A percentile compares a stretch with the other conserved stretches of the same genome.
Conservation (phyloP, 495 filamentous ascomycete genomes). For the Terfezia claveryi region DNA sequence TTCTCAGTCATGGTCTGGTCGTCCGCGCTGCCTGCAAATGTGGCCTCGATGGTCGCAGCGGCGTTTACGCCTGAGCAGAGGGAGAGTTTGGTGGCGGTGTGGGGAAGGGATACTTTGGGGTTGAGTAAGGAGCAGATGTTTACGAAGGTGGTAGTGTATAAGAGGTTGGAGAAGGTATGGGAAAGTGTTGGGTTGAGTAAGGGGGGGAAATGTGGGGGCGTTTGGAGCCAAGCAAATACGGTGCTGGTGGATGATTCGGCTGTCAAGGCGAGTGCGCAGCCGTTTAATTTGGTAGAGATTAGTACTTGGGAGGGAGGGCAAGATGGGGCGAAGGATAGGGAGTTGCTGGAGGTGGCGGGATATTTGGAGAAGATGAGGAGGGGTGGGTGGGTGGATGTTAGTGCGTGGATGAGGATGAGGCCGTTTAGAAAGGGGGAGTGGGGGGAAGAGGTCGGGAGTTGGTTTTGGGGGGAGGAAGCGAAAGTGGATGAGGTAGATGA, state of each 20-base stretch:
- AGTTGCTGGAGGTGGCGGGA: constrained; percentile 19
- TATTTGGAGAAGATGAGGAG: constrained; percentile 23
- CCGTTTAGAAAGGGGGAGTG: neutral
- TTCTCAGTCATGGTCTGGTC: constrained; percentile 82
- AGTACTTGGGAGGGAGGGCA: constrained; percentile 38
- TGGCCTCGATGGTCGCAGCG: constrained; percentile 37
- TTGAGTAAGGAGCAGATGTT: constrained; percentile 41
- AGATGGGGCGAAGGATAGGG: constrained; percentile 8
- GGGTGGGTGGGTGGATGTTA: constrained; percentile 21
- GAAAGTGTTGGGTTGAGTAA: neutral
- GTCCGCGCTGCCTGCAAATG: constrained; percentile 51
- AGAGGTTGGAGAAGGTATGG: constrained; percentile 58
- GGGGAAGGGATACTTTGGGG: constrained; percentile 61
- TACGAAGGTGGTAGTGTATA: constrained; percentile 66
- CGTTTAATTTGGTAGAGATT: constrained; percentile 59
- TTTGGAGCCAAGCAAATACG: constrained; percentile 70
- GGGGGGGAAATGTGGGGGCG: neutral
- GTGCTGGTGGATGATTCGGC: constrained; percentile 67
- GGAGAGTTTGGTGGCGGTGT: constrained; percentile 38
- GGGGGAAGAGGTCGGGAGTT: neutral
- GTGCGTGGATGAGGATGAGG: constrained; percentile 6
- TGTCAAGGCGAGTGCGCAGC: constrained; percentile 61
- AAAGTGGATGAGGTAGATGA: neutral
- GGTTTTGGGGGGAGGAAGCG: neutral
- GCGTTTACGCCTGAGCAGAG: constrained; percentile 25